These are phyloP conservation scores for Grosmannia serpens DNA, from an alignment of 2,329 filamentous ascomycete genomes.

Conservation along the genomic window DNA sequence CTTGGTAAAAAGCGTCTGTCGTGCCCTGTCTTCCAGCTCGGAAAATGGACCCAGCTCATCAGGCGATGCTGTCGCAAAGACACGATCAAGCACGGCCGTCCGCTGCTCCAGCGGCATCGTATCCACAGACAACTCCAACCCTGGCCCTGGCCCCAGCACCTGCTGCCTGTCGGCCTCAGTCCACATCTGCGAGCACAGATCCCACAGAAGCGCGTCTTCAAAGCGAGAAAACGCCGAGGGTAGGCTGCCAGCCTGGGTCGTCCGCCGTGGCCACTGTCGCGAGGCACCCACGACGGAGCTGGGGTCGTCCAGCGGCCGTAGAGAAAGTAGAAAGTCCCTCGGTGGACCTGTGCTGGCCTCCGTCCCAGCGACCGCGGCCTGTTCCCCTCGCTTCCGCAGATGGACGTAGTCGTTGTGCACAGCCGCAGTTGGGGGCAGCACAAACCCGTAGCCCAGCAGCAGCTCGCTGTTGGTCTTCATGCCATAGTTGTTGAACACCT, in stretches of 20 bases:
- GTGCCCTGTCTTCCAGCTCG: constrained; percentile 25
- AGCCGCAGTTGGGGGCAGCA: constrained; percentile 32
- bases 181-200: constrained; percentile 30
- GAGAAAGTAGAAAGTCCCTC: constrained; percentile 39
- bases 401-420: constrained; percentile 52
- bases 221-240: constrained; percentile 17
- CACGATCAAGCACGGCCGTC: constrained; percentile 13
- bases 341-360: neutral
- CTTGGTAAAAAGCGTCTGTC: constrained; percentile 25
- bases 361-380: neutral
- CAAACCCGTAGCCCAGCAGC: constrained; percentile 52
- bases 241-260: neutral
- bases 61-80: constrained; percentile 18
- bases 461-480: constrained; percentile 63
- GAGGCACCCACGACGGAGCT: constrained; percentile 36
- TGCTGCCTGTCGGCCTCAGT: constrained; percentile 15
- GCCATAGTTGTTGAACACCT: constrained; percentile 62
- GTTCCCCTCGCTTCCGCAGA: constrained; percentile 30
- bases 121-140: neutral
- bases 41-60: constrained; percentile 19
- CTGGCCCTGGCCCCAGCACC: constrained; percentile 6
- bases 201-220: constrained; percentile 40
- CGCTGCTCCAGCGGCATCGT: neutral
- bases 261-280: constrained; percentile 21
- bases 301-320: constrained; percentile 33